Evolutionary conservation across 495 filamentous ascomycete species (phyloP), one percentile per base, ranked within the genome.

Genomic region (Hypomontagnella monticulosa): DNA sequence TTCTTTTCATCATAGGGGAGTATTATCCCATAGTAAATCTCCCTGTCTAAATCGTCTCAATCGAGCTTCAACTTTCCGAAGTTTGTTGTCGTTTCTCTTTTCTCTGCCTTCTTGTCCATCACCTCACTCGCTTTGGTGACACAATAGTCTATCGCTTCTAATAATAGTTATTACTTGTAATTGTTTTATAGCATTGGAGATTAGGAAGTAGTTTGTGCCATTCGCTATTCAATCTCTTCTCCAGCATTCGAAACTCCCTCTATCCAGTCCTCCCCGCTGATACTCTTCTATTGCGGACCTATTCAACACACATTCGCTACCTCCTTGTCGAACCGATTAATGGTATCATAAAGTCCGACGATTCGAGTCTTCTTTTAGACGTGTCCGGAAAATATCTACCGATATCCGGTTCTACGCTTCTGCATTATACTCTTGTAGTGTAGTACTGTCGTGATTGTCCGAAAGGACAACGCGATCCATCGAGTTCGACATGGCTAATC

Each of bases 401-500:
- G 33, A 47, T 55, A 33, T 54, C 30, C 19, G n/a, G 42, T 15
- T 34, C 15, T 1, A 16, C 9, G 19, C 43, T 61, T 54, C 44
- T 38, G 32, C 5, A 64, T 40, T 14, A 33, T 11, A 32, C 32
- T 27, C 37, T 18, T 20, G 36, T 50, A 38, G 40, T 52, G 46
- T 59, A 54, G 15, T 18, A 65, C 43, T 30, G 51, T 71, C 68
- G 76, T 76, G 73, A 72, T 75, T 75, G 75, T 71, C 69, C 67
- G 61, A 54, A 70, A 72, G 75, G 75, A 58, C 77, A 69, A 43
- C 69, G 61, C 67, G 74, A 57, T 55, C 46, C 50, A 34, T 20
- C 33, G 64, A 72, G 71, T 76, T 67, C 76, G 95, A 88, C 84
- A 90, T 92, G 81, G 76, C 83, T 68, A 81, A 82, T 74, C 69